Evolutionary conservation across 805 yeast genomes (phyloP).

Genomic region (Ogataea haglerorum): DNA sequence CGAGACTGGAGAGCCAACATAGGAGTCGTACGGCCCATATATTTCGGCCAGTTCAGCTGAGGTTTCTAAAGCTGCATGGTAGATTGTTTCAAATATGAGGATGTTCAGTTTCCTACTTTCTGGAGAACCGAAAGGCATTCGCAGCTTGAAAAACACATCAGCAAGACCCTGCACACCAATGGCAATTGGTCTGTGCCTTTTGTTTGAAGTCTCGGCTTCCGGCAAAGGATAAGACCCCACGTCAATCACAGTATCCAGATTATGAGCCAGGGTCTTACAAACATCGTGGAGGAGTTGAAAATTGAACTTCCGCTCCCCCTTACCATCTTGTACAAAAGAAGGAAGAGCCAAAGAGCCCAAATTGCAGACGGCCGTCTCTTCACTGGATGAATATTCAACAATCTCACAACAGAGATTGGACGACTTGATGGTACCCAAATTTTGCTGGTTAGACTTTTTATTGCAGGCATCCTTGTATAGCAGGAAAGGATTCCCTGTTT

Average conservation of each 20-base stretch:
- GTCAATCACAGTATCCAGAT: conserved; percentile 81
- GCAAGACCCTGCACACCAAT: conserved; percentile 98
- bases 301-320: conserved; percentile 54
- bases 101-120: conserved; percentile 74
- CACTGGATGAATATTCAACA: conserved; percentile 86
- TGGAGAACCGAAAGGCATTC: conserved; percentile 81
- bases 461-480: conserved; percentile 92
- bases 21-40: conserved; percentile 69
- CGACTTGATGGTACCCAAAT: conserved; percentile 87
- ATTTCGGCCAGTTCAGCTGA: conserved; percentile 75
- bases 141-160: conserved; percentile 74
- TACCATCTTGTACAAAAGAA: conserved; percentile 49
- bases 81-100: conserved; percentile 91
- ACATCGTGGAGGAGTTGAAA: conserved; percentile 72
- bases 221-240: conserved; percentile 79
- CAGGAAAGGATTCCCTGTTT: conserved; percentile 95
- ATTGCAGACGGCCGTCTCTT: conserved; percentile 94
- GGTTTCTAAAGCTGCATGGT: conserved; percentile 88
- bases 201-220: conserved; percentile 71
- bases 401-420: conserved; percentile 94
- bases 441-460: conserved; percentile 82
- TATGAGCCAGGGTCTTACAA: conserved; percentile 72
- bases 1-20: conserved; percentile 86
- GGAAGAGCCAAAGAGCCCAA: conserved; percentile 90
- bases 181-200: conserved; percentile 90